Conservation (phyloP, 1,139 yeast genomes). For the Pichia sp. region DNA sequence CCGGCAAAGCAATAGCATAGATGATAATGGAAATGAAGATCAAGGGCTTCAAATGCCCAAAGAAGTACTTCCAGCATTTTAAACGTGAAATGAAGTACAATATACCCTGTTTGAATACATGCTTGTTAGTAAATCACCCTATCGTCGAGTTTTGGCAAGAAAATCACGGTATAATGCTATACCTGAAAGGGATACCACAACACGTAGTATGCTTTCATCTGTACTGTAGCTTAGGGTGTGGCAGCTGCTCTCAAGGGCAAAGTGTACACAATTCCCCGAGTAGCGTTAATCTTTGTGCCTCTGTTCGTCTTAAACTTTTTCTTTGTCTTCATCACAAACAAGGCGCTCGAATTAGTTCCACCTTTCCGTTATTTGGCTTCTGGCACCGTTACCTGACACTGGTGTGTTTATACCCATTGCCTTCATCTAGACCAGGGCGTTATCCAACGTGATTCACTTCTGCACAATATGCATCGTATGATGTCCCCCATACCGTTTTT, state of each 20-base stretch:
- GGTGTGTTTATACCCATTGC: not conserved
- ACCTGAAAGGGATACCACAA: constrained; percentile 10
- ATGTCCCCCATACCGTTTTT: constrained; percentile 31
- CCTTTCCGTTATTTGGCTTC: not conserved
- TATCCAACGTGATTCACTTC: not conserved
- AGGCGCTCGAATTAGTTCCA: not conserved
- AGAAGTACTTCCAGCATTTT: constrained; percentile 27
- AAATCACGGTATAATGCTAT: not conserved
- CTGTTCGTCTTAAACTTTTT: not conserved
- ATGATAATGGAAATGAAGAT: constrained; percentile 41
- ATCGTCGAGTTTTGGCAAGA: not conserved
- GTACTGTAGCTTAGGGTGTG: no score
- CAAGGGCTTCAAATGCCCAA: constrained; percentile 43
- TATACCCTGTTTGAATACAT: constrained; percentile 24
- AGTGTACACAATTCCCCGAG: not conserved
- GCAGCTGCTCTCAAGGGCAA: not conserved
- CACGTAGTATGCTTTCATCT: not conserved
- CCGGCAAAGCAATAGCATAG: constrained; percentile 41
- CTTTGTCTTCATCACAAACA: not conserved
- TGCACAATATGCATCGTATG: constrained; percentile 19
- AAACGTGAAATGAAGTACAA: constrained; percentile 22
- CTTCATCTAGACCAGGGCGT: not conserved
- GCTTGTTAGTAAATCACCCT: not conserved
- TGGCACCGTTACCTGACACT: not conserved
- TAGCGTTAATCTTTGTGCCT: not conserved